These are phyloP conservation scores for Clavaria fumosa DNA, from an alignment of 768 basidiomycete species.

Conservation along the genomic window DNA sequence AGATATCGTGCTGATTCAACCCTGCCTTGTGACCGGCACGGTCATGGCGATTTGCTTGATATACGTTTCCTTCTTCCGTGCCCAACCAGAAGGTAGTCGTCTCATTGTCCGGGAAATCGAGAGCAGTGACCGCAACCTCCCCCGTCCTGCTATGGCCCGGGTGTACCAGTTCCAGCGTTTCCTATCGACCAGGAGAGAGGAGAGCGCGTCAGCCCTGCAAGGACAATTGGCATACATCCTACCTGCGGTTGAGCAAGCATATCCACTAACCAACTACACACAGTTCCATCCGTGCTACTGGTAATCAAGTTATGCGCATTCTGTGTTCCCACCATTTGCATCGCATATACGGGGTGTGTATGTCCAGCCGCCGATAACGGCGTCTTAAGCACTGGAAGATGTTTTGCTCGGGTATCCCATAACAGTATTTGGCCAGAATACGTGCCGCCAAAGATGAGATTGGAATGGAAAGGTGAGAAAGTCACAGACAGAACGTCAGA, in stretches of 20 bases:
- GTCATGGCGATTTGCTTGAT: constrained; percentile 93
- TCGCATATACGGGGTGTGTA: constrained; percentile 96
- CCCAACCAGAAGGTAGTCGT: constrained; percentile 96
- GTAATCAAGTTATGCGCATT: constrained; percentile 97
- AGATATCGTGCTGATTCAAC: constrained; percentile 83
- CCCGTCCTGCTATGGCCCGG: constrained; percentile 91
- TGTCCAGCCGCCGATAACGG: constrained; percentile 93
- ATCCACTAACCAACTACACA: constrained; percentile 96
- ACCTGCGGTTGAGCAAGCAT: constrained; percentile 99
- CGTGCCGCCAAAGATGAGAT: constrained; percentile 95
- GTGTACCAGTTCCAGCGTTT: constrained; percentile 83
- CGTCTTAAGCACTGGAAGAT: constrained; percentile 91
- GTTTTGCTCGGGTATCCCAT: constrained; percentile 97
- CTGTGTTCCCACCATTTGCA: constrained; percentile 97
- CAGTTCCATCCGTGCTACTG: constrained; percentile 90
- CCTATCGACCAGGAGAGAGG: no score
- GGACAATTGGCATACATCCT: constrained; percentile 7
- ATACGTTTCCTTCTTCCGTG: constrained; percentile 95
- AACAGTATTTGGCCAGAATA: constrained; percentile 96
- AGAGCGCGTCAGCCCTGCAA: no score
- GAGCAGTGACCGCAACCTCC: constrained; percentile 85
- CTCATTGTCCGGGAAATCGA: constrained; percentile 93
- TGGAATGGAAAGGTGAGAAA: constrained; percentile 96
- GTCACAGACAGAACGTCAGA: constrained; percentile 95
- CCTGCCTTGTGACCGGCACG: constrained; percentile 95